A percentile compares a stretch with the other conserved stretches of the same genome.
Evolutionary conservation across 768 basidiomycete species (phyloP).

Genomic region (Auricularia sp.): DNA sequence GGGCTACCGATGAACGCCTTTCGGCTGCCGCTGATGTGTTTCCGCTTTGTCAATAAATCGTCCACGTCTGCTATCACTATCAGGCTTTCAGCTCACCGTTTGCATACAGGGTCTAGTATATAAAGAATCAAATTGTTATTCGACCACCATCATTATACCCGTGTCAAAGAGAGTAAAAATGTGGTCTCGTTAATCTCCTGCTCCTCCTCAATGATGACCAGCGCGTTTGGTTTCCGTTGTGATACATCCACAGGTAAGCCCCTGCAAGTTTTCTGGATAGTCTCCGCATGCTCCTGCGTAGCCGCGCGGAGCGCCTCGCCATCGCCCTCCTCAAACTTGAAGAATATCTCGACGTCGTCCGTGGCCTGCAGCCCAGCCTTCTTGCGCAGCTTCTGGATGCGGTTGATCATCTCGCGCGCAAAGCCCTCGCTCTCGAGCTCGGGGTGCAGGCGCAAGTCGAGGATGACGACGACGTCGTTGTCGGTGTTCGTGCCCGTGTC

Average conservation of each 20-base stretch:
- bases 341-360: slow-evolving; percentile 86
- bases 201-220: slow-evolving; percentile 71
- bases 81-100: too few relatives aligned
- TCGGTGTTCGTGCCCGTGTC: slow-evolving; percentile 70
- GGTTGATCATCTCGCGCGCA: slow-evolving; percentile 80
- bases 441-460: slow-evolving; percentile 80
- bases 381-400: slow-evolving; percentile 91
- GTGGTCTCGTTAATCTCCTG: slow-evolving; percentile 76
- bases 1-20: too few relatives aligned
- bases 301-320: slow-evolving; percentile 55
- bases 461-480: slow-evolving; percentile 86
- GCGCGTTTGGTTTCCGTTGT: slow-evolving; percentile 36
- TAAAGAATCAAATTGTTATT: too few relatives aligned
- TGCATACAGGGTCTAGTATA: too few relatives aligned
- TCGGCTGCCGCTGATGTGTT: too few relatives aligned
- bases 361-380: slow-evolving; percentile 91
- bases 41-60: too few relatives aligned
- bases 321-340: slow-evolving; percentile 60
- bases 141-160: too few relatives aligned
- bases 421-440: slow-evolving; percentile 84
- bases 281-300: slow-evolving; percentile 52
- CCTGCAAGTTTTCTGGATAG: slow-evolving; percentile 66
- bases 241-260: slow-evolving; percentile 53
- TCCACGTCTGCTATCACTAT: too few relatives aligned
- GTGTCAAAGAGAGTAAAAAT: slow-evolving; percentile 51